These are phyloP conservation scores for Hamamelis virginiana DNA, from an alignment of 164 flowering plant species.

Conservation along the genomic window DNA sequence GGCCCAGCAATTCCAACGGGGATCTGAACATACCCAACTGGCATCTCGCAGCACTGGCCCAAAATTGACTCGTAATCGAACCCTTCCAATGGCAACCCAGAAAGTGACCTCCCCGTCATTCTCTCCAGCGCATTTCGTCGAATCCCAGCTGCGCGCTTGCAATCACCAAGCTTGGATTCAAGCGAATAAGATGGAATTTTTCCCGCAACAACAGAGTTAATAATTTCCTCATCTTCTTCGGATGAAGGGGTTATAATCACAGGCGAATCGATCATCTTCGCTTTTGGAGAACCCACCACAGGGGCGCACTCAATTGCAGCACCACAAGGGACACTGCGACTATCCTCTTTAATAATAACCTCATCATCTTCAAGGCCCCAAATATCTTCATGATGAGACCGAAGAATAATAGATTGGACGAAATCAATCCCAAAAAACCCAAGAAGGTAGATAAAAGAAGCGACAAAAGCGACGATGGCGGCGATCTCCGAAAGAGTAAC, in stretches of 20 bases:
- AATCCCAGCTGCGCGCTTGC: constrained; percentile 38
- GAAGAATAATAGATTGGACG: constrained; percentile 38
- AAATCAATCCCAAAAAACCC: constrained; percentile 53
- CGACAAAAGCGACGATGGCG: constrained; percentile 41
- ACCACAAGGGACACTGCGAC: constrained; percentile 24
- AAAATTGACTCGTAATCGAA: constrained; percentile 42
- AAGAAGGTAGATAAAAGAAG: constrained; percentile 46
- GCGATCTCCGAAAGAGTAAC: constrained; percentile 39
- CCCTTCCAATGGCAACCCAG: constrained; percentile 37
- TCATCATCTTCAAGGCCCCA: constrained; percentile 26
- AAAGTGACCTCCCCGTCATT: constrained; percentile 30
- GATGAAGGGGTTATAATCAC: neutral
- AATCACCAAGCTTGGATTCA: constrained; percentile 52
- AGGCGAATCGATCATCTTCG: constrained; percentile 5
- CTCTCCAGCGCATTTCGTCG: constrained; percentile 42
- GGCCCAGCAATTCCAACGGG: constrained; percentile 51
- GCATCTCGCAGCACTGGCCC: constrained; percentile 58
- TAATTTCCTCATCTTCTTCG: constrained; percentile 46
- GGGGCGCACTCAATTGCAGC: constrained; percentile 26
- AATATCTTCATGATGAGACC: constrained; percentile 22
- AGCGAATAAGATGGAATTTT: constrained; percentile 42
- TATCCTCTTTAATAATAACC: constrained; percentile 22
- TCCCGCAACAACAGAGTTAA: constrained; percentile 41
- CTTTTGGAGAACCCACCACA: neutral
- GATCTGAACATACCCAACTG: constrained; percentile 47